Evolutionary conservation across 169 alveolate species (phyloP).

Genomic region (Plasmodium malariae): DNA sequence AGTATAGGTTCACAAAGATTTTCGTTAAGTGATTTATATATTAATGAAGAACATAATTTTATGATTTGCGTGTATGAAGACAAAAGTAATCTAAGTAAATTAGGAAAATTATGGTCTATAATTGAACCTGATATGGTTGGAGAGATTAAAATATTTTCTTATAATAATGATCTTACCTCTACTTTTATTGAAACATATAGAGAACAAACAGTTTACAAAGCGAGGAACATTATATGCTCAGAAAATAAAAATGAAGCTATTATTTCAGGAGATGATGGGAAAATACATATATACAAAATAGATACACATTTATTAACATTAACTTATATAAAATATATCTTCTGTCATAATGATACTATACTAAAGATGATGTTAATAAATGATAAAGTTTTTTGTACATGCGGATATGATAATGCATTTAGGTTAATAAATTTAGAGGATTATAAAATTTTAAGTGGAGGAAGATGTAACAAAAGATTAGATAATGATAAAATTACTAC

Average conservation of each 20-base stretch:
- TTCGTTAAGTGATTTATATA: slow-evolving; percentile 65
- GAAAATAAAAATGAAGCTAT: slow-evolving; percentile 43
- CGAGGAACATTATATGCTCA: slow-evolving; percentile 51
- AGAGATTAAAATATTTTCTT: slow-evolving; percentile 77
- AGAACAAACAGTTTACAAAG: slow-evolving; percentile 72
- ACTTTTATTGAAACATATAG: slow-evolving; percentile 51
- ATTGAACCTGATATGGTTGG: slow-evolving; percentile 86
- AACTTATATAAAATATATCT: slow-evolving; percentile 72
- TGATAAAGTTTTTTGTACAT: slow-evolving; percentile 77
- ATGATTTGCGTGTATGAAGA: slow-evolving; percentile 80
- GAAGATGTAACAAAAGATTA: slow-evolving; percentile 82
- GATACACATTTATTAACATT: slow-evolving; percentile 50
- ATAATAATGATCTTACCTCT: slow-evolving; percentile 77
- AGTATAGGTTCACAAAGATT: slow-evolving; percentile 63
- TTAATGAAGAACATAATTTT: slow-evolving; percentile 50
- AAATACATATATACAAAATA: slow-evolving; percentile 60
- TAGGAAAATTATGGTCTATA: slow-evolving; percentile 86
- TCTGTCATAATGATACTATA: slow-evolving; percentile 81
- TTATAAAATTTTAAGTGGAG: slow-evolving; percentile 82
- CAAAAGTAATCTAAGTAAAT: slow-evolving; percentile 82
- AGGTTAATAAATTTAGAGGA: slow-evolving; percentile 75
- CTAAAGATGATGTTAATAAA: slow-evolving; percentile 62
- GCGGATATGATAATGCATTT: slow-evolving; percentile 86
- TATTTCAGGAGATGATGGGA: slow-evolving; percentile 75
- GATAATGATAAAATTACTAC: slow-evolving; percentile 83